phyloP scores from a whole-genome alignment of 2,329 filamentous ascomycete genomes.

The Plectosphaerella plurivora region DNA sequence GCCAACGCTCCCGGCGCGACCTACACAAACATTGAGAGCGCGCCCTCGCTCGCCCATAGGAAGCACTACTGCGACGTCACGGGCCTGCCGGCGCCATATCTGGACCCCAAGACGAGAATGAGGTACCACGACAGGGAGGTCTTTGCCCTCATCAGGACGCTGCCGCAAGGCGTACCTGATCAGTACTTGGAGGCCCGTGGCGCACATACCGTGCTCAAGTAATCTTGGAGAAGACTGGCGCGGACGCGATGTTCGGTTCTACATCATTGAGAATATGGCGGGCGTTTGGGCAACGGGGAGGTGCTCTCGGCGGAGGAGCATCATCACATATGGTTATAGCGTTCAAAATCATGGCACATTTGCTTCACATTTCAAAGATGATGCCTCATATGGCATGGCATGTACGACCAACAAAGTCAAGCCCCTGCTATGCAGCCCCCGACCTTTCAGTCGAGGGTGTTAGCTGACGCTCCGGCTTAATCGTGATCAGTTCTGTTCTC shows the following conservation, averaged over 20 bases:
- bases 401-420: slow-evolving; percentile 96
- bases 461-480: slow-evolving; percentile 99
- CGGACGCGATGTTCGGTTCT: not conserved
- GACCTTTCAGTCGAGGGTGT: slow-evolving; percentile 75
- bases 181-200: slow-evolving; percentile 85
- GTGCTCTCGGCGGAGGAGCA: not conserved
- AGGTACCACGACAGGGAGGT: slow-evolving; percentile 92
- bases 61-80: slow-evolving; percentile 96
- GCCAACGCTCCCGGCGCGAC: slow-evolving; percentile 67
- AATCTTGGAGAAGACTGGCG: slow-evolving; percentile 18
- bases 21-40: slow-evolving; percentile 95
- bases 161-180: slow-evolving; percentile 81
- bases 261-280: not conserved
- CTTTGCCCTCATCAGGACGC: slow-evolving; percentile 73
- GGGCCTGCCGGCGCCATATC: slow-evolving; percentile 83
- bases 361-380: not conserved
- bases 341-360: slow-evolving; percentile 1
- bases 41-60: slow-evolving; percentile 78
- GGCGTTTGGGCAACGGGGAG: not conserved
- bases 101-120: slow-evolving; percentile 90
- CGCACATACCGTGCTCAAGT: slow-evolving; percentile 91
- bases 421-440: slow-evolving; percentile 78
- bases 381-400: slow-evolving; percentile 14
- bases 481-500: slow-evolving; percentile 78
- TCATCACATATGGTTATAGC: not conserved